phyloP scores from a whole-genome alignment of 2,329 filamentous ascomycete species.

The Trichoderma sp. region DNA sequence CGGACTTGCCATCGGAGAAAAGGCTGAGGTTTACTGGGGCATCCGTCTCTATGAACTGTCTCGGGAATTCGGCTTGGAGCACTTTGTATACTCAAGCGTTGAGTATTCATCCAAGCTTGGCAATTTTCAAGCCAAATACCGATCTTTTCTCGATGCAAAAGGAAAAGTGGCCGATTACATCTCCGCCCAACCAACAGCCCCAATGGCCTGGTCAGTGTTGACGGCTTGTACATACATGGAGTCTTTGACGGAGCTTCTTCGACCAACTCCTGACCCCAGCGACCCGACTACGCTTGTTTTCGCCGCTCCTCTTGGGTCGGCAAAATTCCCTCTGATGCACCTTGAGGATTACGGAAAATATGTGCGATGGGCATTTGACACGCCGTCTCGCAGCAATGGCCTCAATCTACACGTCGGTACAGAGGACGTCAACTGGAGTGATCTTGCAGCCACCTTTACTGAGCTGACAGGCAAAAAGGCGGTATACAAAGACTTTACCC shows the following conservation, averaged over 20 bases:
- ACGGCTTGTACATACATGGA: neutral
- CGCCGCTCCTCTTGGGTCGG: neutral
- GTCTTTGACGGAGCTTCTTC: neutral
- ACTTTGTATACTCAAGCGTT: neutral
- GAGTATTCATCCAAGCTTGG: slow-evolving; percentile 5
- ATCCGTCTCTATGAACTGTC: slow-evolving; percentile 2
- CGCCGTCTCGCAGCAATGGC: neutral
- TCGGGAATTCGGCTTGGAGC: neutral
- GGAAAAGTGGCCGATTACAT: slow-evolving; percentile 1
- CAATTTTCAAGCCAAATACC: neutral
- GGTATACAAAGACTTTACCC: neutral
- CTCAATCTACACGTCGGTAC: neutral
- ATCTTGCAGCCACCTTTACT: neutral
- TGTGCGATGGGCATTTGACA: neutral
- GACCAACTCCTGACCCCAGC: neutral
- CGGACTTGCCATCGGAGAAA: slow-evolving; percentile 9
- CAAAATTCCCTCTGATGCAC: neutral
- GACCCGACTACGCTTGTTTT: neutral
- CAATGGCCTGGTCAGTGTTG: neutral
- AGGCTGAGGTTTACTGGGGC: slow-evolving; percentile 1
- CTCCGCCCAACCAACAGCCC: neutral
- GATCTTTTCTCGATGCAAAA: neutral
- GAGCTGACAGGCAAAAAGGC: neutral
- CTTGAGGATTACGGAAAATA: neutral
- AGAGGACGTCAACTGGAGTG: neutral